Evolutionary conservation across 1,284 basidiomycete genomes (phyloP).

Genomic region (Marasmius sp.): DNA sequence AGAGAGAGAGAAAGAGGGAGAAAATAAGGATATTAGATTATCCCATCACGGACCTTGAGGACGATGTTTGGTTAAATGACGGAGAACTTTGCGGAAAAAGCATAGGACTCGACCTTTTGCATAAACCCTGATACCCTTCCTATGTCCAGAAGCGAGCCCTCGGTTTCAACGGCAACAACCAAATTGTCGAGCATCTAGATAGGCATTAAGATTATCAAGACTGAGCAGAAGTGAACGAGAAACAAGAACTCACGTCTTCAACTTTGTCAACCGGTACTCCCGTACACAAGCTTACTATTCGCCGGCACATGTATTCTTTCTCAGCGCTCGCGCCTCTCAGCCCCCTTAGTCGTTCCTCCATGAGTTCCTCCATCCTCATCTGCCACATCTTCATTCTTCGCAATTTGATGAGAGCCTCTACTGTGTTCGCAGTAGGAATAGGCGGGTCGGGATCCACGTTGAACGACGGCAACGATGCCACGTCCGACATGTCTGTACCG

Average conservation of each 20-base stretch:
- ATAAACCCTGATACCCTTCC: slow-evolving; percentile 87
- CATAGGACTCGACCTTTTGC: slow-evolving; percentile 59
- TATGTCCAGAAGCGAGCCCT: slow-evolving; percentile 82
- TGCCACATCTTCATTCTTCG: slow-evolving; percentile 83
- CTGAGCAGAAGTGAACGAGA: not conserved
- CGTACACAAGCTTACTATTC: slow-evolving; percentile 88
- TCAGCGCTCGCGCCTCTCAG: slow-evolving; percentile 81
- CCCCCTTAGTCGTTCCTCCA: slow-evolving; percentile 67
- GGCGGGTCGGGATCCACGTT: slow-evolving; percentile 66
- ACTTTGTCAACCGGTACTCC: slow-evolving; percentile 86
- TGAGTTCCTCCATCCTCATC: slow-evolving; percentile 69
- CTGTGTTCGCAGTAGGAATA: slow-evolving; percentile 59
- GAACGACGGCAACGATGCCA: slow-evolving; percentile 46
- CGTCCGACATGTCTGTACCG: slow-evolving; percentile 19
- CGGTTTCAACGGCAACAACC: slow-evolving; percentile 86
- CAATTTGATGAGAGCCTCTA: slow-evolving; percentile 65
- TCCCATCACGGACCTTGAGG: slow-evolving; percentile 7
- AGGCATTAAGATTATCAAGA: slow-evolving; percentile 16
- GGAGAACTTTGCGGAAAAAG: not conserved
- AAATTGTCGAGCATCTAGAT: slow-evolving; percentile 84
- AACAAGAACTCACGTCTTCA: slow-evolving; percentile 69
- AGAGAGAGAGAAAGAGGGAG: not conserved
- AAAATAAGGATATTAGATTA: slow-evolving; percentile 4
- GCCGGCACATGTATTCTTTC: slow-evolving; percentile 88
- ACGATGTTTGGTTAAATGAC: not conserved